Percentiles rank a stretch among this genome's conserved stretches.
Evolutionary conservation across 2,329 filamentous ascomycete genomes (phyloP).

Genomic region (Eurotiales sp.): DNA sequence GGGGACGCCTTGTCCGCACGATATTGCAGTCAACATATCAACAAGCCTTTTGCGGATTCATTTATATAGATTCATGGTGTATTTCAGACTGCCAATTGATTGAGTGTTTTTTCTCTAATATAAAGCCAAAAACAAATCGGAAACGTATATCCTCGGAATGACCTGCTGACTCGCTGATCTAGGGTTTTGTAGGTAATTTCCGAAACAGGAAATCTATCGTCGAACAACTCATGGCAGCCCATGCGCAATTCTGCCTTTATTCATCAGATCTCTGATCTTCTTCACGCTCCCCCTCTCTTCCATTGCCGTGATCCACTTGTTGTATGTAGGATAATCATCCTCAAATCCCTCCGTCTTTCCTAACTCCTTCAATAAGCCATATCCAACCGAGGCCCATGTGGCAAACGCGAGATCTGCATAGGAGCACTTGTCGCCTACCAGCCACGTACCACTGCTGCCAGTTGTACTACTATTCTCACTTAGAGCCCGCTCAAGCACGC

Average conservation of each 20-base stretch:
- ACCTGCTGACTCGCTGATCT: too few species aligned
- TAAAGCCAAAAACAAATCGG: too few species aligned
- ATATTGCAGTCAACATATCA: too few species aligned
- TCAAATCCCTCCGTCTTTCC: neutral
- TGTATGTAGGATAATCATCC: neutral
- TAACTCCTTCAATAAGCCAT: constrained; percentile 7
- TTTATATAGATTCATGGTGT: too few species aligned
- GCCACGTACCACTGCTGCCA: neutral
- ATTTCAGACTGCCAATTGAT: too few species aligned
- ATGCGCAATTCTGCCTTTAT: constrained; percentile 3
- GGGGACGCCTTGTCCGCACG: too few species aligned
- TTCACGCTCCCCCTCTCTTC: constrained; percentile 2
- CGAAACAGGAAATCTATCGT: too few species aligned
- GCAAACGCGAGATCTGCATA: constrained; percentile 7
- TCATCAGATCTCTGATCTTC: constrained; percentile 2
- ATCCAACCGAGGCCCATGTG: constrained; percentile 1
- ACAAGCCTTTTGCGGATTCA: too few species aligned
- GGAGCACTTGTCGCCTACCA: constrained; percentile 7
- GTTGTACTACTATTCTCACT: constrained; percentile 20
- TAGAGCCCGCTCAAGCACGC: constrained; percentile 3
- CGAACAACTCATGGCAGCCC: constrained; percentile 2
- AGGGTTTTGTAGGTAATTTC: too few species aligned
- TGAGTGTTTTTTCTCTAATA: too few species aligned
- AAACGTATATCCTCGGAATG: too few species aligned
- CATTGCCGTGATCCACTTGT: neutral